Percentiles rank a stretch among this genome's conserved stretches.
These are phyloP conservation scores for Prunella vulgaris DNA, from an alignment of 257 asterid species.

Conservation along the genomic window DNA sequence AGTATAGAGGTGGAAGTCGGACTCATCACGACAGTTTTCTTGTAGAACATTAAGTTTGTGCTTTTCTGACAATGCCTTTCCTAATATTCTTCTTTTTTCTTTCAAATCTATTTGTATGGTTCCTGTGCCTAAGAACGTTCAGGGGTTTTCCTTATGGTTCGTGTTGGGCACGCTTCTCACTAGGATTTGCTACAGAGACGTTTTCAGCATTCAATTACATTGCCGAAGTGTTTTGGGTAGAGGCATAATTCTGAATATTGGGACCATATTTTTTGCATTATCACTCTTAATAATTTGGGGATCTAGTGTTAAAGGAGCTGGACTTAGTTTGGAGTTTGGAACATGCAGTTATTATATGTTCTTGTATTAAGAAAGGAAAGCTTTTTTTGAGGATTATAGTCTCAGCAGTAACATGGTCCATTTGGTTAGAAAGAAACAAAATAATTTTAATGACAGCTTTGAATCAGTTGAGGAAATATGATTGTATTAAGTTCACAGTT, in stretches of 20 bases:
- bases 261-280: background rate
- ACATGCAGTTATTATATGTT: background rate
- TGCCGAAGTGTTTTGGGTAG: background rate
- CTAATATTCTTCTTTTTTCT: too few species aligned
- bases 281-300: background rate
- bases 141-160: background rate
- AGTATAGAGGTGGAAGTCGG: background rate
- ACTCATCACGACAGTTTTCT: background rate
- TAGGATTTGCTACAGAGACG: too few species aligned
- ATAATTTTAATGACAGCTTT: too few species aligned
- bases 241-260: background rate
- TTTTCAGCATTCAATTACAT: too few species aligned
- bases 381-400: too few species aligned
- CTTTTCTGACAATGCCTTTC: too few species aligned
- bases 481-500: too few species aligned
- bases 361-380: too few species aligned
- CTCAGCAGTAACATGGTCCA: too few species aligned
- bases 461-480: too few species aligned
- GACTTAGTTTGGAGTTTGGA: background rate
- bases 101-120: background rate
- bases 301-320: background rate
- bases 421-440: too few species aligned
- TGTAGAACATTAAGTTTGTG: too few species aligned
- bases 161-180: background rate
- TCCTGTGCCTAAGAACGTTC: background rate